Conservation (phyloP, 495 filamentous ascomycete species). For the Amniculicola lignicola region DNA sequence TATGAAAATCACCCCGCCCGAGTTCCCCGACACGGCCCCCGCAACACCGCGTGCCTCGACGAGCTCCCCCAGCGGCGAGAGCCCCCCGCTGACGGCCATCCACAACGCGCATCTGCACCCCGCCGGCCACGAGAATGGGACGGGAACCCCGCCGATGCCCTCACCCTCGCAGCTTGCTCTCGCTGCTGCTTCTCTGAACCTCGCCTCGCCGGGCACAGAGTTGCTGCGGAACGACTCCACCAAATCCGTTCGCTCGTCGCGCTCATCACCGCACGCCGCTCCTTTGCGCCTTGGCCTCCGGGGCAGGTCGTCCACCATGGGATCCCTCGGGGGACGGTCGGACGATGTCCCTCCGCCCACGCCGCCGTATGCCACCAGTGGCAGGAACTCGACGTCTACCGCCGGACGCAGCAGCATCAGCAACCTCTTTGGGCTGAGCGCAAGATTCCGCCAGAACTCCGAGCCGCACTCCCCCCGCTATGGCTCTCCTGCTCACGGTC, state of each 20-base stretch:
- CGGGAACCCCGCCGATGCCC: constrained; percentile 50
- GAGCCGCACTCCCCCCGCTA: constrained; percentile 62
- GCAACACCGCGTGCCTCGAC: constrained; percentile 54
- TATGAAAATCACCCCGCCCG: constrained; percentile 50
- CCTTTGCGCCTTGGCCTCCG: constrained; percentile 55
- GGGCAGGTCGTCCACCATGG: constrained; percentile 85
- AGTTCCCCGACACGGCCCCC: constrained; percentile 38
- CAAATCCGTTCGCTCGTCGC: constrained; percentile 71
- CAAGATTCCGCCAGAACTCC: constrained; percentile 72
- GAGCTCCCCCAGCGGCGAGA: constrained; percentile 36
- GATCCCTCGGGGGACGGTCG: constrained; percentile 59
- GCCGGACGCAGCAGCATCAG: constrained; percentile 85
- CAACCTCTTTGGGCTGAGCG: constrained; percentile 72
- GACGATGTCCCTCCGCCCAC: constrained; percentile 57
- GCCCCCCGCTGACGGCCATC: constrained; percentile 38
- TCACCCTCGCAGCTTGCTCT: constrained; percentile 56
- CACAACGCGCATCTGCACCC: constrained; percentile 38
- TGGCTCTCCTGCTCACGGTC: constrained; percentile 54
- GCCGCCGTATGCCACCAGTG: constrained; percentile 40
- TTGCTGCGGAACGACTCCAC: constrained; percentile 61
- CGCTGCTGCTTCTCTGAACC: constrained; percentile 42
- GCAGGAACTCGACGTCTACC: constrained; percentile 76
- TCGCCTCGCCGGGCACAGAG: constrained; percentile 41
- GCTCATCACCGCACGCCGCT: constrained; percentile 34
- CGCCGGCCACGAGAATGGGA: constrained; percentile 43